Evolutionary conservation across 2,329 filamentous ascomycete genomes (phyloP), one percentile per base, ranked within the genome.

Genomic region (Hypoxylon sp.): DNA sequence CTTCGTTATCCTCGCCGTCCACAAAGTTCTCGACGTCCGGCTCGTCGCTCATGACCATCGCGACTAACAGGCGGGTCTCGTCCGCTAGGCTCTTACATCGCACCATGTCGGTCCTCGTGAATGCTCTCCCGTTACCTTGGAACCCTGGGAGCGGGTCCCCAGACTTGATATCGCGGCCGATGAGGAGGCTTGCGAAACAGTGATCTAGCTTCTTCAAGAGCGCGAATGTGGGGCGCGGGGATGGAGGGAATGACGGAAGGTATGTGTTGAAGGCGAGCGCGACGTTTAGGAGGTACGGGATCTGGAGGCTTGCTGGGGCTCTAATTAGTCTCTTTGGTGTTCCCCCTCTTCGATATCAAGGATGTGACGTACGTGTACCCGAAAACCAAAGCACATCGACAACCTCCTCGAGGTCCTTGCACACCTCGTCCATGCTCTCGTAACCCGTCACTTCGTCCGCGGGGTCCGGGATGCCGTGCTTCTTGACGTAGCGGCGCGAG

Each of bases 381-480:
- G 90, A 93, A 20, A 93, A 85, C 95, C 95, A 98, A 4, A 97
- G 79, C 6, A 96, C 85, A 76, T 96, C 91, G 14, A 97, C 80
- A 11, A 97, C 76, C 4, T 84, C 83, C 59, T 94, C 91, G 0
- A 97, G 78, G 73, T 97, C 93, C 60, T 82, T 86, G 56, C 88
- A 92, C 3, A 93, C 85, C 73, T 94, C 90, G 51, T 81, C 83
- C 76, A 95, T 91, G 53, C 79, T 86, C 56, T 82, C 78, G 73
- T 87, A 89, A 20, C 85, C 86, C 1, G 80, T 75, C 1, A 85
- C 77, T 11, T 82, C 78, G 61, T 87, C 85, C 3, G 73, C 79
- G 2, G 80, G 79, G 36, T 83, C 80, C 0, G 80, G 75, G 0
- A 78, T 75, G 42, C 81, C 81, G 57, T 85, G 84, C 71, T 88